Evolutionary conservation across 805 yeast genomes (phyloP).

Genomic region (Clavispora phyllophila): DNA sequence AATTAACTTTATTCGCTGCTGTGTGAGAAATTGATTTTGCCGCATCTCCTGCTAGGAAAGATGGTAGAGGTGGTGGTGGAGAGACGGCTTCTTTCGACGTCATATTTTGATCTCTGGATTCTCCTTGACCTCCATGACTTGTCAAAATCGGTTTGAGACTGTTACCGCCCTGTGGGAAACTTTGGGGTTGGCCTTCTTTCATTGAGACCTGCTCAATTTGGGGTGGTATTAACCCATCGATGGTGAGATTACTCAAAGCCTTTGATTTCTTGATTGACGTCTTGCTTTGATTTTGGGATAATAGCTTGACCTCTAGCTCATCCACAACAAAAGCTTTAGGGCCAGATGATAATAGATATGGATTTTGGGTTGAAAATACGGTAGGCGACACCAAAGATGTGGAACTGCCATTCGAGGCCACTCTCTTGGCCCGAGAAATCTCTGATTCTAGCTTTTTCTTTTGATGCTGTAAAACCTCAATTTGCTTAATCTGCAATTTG

Average conservation of each 20-base stretch:
- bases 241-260: background rate
- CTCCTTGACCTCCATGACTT: background rate
- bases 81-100: background rate
- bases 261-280: background rate
- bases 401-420: background rate
- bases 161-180: background rate
- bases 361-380: background rate
- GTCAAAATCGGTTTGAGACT: background rate
- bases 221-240: background rate
- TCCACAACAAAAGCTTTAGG: background rate
- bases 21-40: too few relatives aligned
- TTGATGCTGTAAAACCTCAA: slow-evolving; percentile 20
- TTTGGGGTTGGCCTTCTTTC: background rate
- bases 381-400: background rate
- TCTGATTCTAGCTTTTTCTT: slow-evolving; percentile 18
- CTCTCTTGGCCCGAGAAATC: slow-evolving; percentile 3
- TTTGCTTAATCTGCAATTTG: slow-evolving; percentile 21
- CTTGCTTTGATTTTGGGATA: background rate
- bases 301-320: slow-evolving; percentile 1
- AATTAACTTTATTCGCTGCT: too few relatives aligned
- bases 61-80: background rate
- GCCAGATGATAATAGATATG: background rate
- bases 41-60: background rate
- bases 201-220: background rate
- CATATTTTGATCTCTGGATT: background rate